These are phyloP conservation scores for Pythium sp. DNA, from an alignment of 352 stramenopile species.

Conservation along the genomic window DNA sequence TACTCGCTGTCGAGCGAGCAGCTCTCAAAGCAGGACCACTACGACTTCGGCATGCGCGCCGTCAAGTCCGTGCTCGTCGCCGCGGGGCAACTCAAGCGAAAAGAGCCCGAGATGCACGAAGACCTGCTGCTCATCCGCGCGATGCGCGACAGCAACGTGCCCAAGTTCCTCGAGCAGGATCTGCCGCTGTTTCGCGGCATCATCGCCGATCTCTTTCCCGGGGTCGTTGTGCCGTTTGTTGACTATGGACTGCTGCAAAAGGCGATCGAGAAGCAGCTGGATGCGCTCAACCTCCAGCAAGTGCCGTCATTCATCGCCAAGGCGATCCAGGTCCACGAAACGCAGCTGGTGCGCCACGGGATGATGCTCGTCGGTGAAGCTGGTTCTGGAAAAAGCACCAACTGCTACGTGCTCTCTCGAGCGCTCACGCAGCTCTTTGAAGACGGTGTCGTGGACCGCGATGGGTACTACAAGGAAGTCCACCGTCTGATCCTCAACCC, in stretches of 20 bases:
- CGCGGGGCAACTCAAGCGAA: conserved; percentile 92
- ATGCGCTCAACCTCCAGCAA: conserved; percentile 73
- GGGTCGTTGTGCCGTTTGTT: conserved; percentile 92
- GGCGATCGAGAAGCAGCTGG: conserved; percentile 81
- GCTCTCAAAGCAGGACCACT: conserved; percentile 94
- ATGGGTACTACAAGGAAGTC: conserved; percentile 88
- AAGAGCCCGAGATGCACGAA: conserved; percentile 93
- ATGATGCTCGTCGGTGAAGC: conserved; percentile 95
- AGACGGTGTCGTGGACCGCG: conserved; percentile 77
- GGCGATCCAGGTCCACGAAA: conserved; percentile 89
- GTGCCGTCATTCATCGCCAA: conserved; percentile 86
- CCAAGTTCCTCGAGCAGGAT: conserved; percentile 95
- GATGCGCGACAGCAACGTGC: conserved; percentile 95
- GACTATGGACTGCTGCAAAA: conserved; percentile 92
- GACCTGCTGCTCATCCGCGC: conserved; percentile 94
- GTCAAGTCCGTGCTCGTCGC: conserved; percentile 94
- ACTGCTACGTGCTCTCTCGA: conserved; percentile 69
- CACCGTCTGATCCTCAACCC: conserved; percentile 90
- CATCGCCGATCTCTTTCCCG: conserved; percentile 93
- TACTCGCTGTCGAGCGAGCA: conserved; percentile 93
- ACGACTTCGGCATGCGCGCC: conserved; percentile 94
- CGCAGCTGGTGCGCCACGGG: conserved; percentile 89
- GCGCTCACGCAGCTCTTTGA: conserved; percentile 74
- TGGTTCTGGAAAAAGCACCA: conserved; percentile 87
- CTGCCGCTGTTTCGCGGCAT: conserved; percentile 93